phyloP scores from a whole-genome alignment of 139 green algal species.

The Ostreobium quekettii region DNA sequence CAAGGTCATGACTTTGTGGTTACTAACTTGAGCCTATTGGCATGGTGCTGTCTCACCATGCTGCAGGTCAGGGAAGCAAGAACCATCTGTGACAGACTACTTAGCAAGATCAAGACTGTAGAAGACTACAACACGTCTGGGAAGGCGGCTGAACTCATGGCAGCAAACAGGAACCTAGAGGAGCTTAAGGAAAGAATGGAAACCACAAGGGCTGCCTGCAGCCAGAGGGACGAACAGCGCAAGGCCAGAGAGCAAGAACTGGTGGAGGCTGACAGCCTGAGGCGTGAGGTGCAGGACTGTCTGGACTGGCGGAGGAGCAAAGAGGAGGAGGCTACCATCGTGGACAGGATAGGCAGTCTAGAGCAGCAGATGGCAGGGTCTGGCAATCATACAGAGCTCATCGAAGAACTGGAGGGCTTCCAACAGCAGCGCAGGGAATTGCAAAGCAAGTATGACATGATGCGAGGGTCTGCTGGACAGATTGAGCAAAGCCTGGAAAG shows the following conservation, averaged over 20 bases:
- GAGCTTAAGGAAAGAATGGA: neutral
- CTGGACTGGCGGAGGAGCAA: constrained; percentile 18
- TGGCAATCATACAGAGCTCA: neutral
- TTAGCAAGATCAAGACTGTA: neutral
- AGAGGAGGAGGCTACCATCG: constrained; percentile 3
- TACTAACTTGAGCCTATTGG: no score
- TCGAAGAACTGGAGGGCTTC: constrained; percentile 9
- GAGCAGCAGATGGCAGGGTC: constrained; percentile 23
- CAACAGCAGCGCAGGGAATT: constrained; percentile 16
- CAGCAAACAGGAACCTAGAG: no score
- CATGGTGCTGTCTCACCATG: no score
- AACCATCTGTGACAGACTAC: no score
- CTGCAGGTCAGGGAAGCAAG: no score
- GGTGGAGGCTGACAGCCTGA: no score
- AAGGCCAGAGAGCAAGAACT: neutral
- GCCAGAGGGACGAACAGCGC: neutral
- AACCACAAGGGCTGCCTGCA: neutral
- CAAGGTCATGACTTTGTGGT: no score
- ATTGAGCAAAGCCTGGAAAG: neutral
- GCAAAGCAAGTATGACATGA: constrained; percentile 26
- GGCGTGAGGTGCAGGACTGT: neutral
- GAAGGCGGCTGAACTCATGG: neutral
- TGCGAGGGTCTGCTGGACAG: constrained; percentile 18
- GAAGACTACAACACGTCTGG: neutral
- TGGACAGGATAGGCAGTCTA: constrained; percentile 20